Conservation (phyloP, 2,329 filamentous ascomycete genomes). For the Metarhizium sp. region DNA sequence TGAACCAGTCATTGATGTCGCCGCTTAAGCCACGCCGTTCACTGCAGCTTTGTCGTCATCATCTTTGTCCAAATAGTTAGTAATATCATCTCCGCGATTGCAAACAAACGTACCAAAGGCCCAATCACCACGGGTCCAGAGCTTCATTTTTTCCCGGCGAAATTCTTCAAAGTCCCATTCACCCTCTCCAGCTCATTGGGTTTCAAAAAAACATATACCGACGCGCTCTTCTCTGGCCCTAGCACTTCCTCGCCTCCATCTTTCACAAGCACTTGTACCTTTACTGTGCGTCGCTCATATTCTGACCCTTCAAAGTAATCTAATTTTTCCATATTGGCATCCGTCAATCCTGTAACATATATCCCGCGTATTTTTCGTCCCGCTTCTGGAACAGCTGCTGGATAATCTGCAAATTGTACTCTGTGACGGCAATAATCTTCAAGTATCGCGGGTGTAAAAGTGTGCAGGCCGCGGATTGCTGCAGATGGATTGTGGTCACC, state of each 20-base stretch:
- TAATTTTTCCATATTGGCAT: slow-evolving; percentile 63
- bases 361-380: slow-evolving; percentile 61
- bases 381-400: slow-evolving; percentile 56
- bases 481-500: slow-evolving; percentile 39
- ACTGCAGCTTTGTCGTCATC: slow-evolving; percentile 11
- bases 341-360: slow-evolving; percentile 68
- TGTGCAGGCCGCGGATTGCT: slow-evolving; percentile 45
- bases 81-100: not conserved
- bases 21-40: not conserved
- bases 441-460: slow-evolving; percentile 66
- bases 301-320: slow-evolving; percentile 76
- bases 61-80: slow-evolving; percentile 10
- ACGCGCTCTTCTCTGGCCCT: slow-evolving; percentile 40
- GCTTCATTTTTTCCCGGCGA: slow-evolving; percentile 57
- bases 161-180: slow-evolving; percentile 92
- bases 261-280: slow-evolving; percentile 41
- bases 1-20: not conserved
- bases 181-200: slow-evolving; percentile 49
- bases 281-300: slow-evolving; percentile 51
- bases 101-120: slow-evolving; percentile 30
- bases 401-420: slow-evolving; percentile 66
- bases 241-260: slow-evolving; percentile 28
- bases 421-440: slow-evolving; percentile 61
- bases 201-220: slow-evolving; percentile 56
- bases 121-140: slow-evolving; percentile 44